Base-by-base conservation (phyloP, 306 rosid species). In the Cercis canadensis region DNA sequence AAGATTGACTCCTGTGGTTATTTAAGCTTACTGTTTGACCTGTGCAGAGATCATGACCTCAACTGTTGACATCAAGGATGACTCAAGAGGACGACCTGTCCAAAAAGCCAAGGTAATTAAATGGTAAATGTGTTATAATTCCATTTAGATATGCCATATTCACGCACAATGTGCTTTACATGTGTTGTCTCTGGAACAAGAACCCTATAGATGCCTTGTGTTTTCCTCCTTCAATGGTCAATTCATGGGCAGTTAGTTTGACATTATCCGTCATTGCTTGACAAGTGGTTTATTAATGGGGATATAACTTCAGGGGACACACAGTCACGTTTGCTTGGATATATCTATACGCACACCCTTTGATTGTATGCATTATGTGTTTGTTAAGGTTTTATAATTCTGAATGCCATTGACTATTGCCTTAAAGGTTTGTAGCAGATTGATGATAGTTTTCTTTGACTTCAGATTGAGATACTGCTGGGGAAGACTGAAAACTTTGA, bases 31-130 rank as follows among this genome's bases (percentile, higher is more conserved):
- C 51, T 21, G 4, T 54, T 58, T 39, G 16, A 68, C 67, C 7
- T 74, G 46, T 76, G 56, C 61, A 86, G 90, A 80, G 78, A 83
- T 86, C 61, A 80, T 72, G 78, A 83, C 88, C 31, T 86, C 90
- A 2, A 86, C 90, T 10, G 86, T 86, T 47, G 90, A 86, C 74
- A 86, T 86, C 69, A 86, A 81, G 77, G 90, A 86, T 75, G 87
- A 86, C 44, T 80, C 86, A n/a, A 76, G 88, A 17, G 90, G 90
- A 15, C 73, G 90, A 41, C 90, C 88, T 21, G 78, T 80, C 65
- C 84, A 83, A 57, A 82, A 82, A 40, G 83, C 86, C 17, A 82
- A 82, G 83, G 86, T 82, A 69, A 53, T 8, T 11, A 8, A 9
- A 17, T 8, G 11, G 16, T 24, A 14, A n/a, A 21, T 69, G 57